A percentile compares a stretch with the other conserved stretches of the same genome.
Evolutionary conservation across 306 rosid species (phyloP).

Genomic region (Vicia villosa): DNA sequence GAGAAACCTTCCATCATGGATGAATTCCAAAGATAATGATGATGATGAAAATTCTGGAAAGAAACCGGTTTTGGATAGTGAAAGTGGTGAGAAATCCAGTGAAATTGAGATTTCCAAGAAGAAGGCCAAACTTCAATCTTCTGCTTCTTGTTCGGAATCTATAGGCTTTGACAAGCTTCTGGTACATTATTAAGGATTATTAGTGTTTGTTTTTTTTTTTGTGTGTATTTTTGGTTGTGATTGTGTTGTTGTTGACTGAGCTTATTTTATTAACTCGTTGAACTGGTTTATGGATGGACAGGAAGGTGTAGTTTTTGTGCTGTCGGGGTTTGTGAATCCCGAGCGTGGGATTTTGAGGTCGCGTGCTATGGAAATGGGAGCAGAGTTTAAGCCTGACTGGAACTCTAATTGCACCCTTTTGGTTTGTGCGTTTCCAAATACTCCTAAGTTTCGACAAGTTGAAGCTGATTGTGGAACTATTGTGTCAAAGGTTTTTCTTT

Average conservation of each 20-base stretch:
- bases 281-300: conserved; percentile 47
- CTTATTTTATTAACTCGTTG: background rate
- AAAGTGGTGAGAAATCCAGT: conserved; percentile 38
- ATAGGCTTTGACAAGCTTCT: conserved; percentile 58
- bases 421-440: conserved; percentile 88
- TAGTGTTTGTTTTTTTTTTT: background rate
- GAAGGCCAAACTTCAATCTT: conserved; percentile 37
- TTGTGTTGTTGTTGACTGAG: conserved; percentile 28
- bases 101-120: conserved; percentile 43
- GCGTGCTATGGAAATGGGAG: conserved; percentile 94
- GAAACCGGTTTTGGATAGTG: conserved; percentile 47
- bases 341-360: conserved; percentile 84
- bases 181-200: conserved; percentile 59
- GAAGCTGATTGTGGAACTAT: conserved; percentile 88
- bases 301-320: conserved; percentile 91
- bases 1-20: conserved; percentile 78
- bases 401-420: conserved; percentile 78
- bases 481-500: conserved; percentile 72
- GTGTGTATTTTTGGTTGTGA: background rate
- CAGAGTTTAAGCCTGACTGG: conserved; percentile 87
- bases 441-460: conserved; percentile 90
- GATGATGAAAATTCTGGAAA: conserved; percentile 40
- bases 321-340: conserved; percentile 95
- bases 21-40: conserved; percentile 49
- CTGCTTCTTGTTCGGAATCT: conserved; percentile 43